Conservation (phyloP, 2,329 filamentous ascomycete genomes). For the Emergomyces africanus region DNA sequence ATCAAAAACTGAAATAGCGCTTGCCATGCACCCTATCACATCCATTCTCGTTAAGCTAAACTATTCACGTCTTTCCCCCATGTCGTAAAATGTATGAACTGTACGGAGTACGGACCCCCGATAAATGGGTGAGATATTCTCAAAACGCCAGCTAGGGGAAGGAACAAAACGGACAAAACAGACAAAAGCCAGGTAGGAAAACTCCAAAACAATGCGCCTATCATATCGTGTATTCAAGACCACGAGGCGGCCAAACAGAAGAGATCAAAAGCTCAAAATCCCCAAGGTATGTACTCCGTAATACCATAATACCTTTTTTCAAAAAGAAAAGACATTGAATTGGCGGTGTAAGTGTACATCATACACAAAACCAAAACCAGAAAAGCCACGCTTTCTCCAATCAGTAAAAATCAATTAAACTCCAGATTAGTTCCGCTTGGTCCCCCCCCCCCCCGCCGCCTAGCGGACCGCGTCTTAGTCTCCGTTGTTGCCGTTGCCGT, state of each 20-base stretch:
- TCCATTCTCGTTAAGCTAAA: not conserved
- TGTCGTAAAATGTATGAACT: not conserved
- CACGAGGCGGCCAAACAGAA: not conserved
- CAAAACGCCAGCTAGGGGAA: not conserved
- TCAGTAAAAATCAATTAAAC: not conserved
- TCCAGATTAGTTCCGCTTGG: not conserved
- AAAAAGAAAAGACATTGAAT: not conserved
- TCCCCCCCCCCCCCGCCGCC: too few relatives aligned
- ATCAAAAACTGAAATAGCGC: not conserved
- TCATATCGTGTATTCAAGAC: not conserved
- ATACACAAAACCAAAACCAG: not conserved
- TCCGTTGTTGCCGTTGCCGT: conserved; percentile 23
- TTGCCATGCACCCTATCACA: not conserved
- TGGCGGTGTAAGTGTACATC: conserved; percentile 1
- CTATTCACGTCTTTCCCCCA: not conserved
- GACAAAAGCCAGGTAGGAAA: not conserved
- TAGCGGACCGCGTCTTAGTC: conserved; percentile 11
- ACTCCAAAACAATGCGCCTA: not conserved
- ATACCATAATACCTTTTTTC: not conserved
- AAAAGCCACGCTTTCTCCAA: not conserved
- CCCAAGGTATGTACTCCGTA: not conserved
- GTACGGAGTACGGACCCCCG: too few relatives aligned
- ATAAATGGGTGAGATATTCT: not conserved
- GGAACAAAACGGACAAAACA: not conserved
- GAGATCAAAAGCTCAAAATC: not conserved